Conservation (phyloP, 495 filamentous ascomycete species). For the Copromyces sp. region DNA sequence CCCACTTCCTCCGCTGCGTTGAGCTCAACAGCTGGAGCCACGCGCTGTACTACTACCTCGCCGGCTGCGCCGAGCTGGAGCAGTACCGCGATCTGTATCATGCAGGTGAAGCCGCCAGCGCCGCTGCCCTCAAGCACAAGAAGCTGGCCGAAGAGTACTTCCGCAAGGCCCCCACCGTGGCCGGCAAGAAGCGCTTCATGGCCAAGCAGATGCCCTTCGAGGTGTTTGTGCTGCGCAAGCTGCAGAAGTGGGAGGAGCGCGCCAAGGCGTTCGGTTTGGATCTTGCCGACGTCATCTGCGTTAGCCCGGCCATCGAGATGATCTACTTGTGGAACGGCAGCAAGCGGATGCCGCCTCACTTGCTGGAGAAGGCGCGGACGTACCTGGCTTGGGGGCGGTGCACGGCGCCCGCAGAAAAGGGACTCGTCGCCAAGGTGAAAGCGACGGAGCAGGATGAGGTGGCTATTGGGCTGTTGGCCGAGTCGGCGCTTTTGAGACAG, state of each 20-base stretch:
- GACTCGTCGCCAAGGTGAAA: constrained; percentile 43
- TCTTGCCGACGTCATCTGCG: constrained; percentile 72
- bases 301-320: constrained; percentile 85
- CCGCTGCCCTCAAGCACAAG: constrained; percentile 30
- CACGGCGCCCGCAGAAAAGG: constrained; percentile 39
- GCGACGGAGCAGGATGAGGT: constrained; percentile 65
- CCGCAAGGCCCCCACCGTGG: constrained; percentile 58
- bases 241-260: constrained; percentile 82
- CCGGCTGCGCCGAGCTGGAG: constrained; percentile 66
- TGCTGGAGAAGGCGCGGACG: constrained; percentile 53
- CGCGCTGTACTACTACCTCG: constrained; percentile 82
- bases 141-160: constrained; percentile 59
- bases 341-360: constrained; percentile 60
- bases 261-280: constrained; percentile 57
- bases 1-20: constrained; percentile 67
- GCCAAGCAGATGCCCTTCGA: constrained; percentile 84
- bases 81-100: constrained; percentile 56
- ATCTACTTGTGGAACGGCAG: constrained; percentile 85
- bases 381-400: constrained; percentile 54
- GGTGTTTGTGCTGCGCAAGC: constrained; percentile 72
- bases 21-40: constrained; percentile 88
- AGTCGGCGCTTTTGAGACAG: constrained; percentile 56
- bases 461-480: constrained; percentile 55
- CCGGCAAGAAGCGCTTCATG: constrained; percentile 85
- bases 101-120: constrained; percentile 35